Evolutionary conservation across 371 early-diverging fungal species (phyloP).

Genomic region (Mucor sp.): DNA sequence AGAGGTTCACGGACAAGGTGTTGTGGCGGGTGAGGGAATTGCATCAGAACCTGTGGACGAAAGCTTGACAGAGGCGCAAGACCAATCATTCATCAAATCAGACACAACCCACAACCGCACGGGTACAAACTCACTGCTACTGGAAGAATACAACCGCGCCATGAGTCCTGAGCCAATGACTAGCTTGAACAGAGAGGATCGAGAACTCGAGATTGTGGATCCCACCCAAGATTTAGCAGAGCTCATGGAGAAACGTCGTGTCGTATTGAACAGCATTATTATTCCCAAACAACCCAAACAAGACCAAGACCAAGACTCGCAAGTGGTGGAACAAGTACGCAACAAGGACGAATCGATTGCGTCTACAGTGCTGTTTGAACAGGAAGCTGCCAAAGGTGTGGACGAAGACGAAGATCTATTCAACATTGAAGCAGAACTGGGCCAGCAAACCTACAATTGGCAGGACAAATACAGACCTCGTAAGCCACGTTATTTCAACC

Average conservation of each 20-base stretch:
- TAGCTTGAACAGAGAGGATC: constrained; percentile 57
- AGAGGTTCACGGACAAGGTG: constrained; percentile 55
- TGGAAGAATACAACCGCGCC: constrained; percentile 56
- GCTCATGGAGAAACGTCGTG: constrained; percentile 60
- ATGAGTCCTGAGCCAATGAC: constrained; percentile 70
- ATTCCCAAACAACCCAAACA: constrained; percentile 50
- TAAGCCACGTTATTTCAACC: constrained; percentile 93
- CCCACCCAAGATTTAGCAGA: constrained; percentile 63
- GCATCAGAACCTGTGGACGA: constrained; percentile 50
- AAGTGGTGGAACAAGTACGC: constrained; percentile 17
- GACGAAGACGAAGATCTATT: constrained; percentile 84
- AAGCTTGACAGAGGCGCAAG: constrained; percentile 42
- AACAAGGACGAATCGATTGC: constrained; percentile 41
- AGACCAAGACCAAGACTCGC: constrained; percentile 14
- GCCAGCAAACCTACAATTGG: constrained; percentile 75
- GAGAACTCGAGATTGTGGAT: constrained; percentile 58
- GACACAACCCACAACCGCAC: constrained; percentile 10
- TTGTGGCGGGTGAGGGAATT: constrained; percentile 47
- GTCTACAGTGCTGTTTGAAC: constrained; percentile 58
- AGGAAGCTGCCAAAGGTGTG: constrained; percentile 75
- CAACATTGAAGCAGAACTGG: constrained; percentile 74
- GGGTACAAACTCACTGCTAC: constrained; percentile 9
- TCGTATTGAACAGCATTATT: constrained; percentile 58
- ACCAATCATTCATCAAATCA: constrained; percentile 25
- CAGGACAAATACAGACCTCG: constrained; percentile 93